These are phyloP conservation scores for Benincasa hispida DNA, from an alignment of 306 rosid species.

Conservation along the genomic window DNA sequence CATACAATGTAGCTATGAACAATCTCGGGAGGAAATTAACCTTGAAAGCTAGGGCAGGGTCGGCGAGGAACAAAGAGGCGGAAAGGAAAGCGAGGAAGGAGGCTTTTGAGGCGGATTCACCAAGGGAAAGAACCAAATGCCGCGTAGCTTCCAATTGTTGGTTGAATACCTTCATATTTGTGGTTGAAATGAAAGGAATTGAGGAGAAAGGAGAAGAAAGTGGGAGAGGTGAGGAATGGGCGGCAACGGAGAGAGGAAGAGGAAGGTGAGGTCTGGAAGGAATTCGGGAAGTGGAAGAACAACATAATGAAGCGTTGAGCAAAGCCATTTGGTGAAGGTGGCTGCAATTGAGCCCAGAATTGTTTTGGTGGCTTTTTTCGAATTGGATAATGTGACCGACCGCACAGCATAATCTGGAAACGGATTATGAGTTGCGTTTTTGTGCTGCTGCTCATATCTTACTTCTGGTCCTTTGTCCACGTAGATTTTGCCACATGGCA, in stretches of 20 bases:
- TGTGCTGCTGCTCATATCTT: not conserved
- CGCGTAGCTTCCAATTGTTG: conserved; percentile 21
- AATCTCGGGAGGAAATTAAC: conserved; percentile 15
- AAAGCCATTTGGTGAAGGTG: conserved; percentile 46
- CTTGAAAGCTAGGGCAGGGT: conserved; percentile 80
- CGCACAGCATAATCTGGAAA: not conserved
- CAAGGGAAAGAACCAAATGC: conserved; percentile 18
- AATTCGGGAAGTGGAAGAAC: conserved; percentile 34
- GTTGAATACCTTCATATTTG: conserved; percentile 6
- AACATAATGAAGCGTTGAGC: conserved; percentile 39
- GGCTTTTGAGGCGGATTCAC: conserved; percentile 38
- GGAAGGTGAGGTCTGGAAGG: conserved; percentile 15
- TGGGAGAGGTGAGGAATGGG: not conserved
- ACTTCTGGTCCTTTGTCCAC: not conserved
- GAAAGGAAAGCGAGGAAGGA: conserved; percentile 57
- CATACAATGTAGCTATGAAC: not conserved
- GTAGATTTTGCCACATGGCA: not conserved
- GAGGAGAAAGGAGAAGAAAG: not conserved
- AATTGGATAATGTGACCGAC: not conserved
- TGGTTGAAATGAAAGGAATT: not conserved
- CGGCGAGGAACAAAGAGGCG: conserved; percentile 49
- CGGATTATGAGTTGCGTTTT: not conserved
- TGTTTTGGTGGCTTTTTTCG: not conserved
- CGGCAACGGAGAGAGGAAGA: conserved; percentile 6
- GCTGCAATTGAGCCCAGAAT: not conserved